Evolutionary conservation across 2,329 filamentous ascomycete genomes (phyloP).

Genomic region (Ophiostoma angusticollis): DNA sequence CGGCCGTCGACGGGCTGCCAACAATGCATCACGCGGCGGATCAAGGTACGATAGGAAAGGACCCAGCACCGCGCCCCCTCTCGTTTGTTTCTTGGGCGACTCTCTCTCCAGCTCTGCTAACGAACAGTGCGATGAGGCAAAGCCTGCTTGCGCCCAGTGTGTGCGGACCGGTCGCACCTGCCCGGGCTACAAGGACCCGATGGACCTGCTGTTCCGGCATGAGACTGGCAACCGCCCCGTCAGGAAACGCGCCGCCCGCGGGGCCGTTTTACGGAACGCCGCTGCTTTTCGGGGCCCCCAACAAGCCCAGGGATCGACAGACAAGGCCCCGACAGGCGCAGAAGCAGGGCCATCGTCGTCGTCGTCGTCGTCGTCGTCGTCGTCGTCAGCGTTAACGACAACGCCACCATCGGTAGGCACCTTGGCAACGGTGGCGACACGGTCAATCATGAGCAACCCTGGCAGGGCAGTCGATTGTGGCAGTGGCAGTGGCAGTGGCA

Average conservation of each 20-base stretch:
- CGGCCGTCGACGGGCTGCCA: slow-evolving; percentile 58
- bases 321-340: too few species aligned
- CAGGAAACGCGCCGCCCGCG: slow-evolving; percentile 5
- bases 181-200: slow-evolving; percentile 57
- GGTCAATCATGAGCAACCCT: background rate
- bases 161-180: slow-evolving; percentile 50
- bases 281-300: slow-evolving; percentile 6
- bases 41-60: slow-evolving; percentile 43
- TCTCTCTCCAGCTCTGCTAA: slow-evolving; percentile 9
- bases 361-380: too few species aligned
- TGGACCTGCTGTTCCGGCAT: slow-evolving; percentile 60
- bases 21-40: slow-evolving; percentile 60
- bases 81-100: background rate
- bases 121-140: slow-evolving; percentile 51
- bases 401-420: background rate
- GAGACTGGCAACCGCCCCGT: slow-evolving; percentile 43
- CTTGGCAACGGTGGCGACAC: background rate
- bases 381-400: too few species aligned
- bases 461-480: background rate
- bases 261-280: slow-evolving; percentile 4
- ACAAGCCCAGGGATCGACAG: background rate
- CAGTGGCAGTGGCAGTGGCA: background rate
- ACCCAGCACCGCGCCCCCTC: background rate
- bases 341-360: too few species aligned
- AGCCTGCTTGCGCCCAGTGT: slow-evolving; percentile 53